phyloP scores from a whole-genome alignment of 495 filamentous ascomycete species.

The Beverwykella pulmonaria region DNA sequence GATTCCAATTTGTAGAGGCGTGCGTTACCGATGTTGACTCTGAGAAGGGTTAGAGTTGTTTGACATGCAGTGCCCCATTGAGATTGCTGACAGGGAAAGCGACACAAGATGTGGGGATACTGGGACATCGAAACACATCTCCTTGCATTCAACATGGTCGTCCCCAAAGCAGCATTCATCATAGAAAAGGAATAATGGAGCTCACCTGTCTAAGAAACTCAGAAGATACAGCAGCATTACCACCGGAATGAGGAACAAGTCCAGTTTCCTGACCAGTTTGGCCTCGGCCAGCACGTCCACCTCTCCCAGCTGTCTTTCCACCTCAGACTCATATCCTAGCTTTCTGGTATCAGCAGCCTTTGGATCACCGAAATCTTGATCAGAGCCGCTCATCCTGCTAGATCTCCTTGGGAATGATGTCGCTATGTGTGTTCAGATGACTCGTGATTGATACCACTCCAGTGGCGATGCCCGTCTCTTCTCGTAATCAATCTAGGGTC shows the following conservation, averaged over 20 bases:
- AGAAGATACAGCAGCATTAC: constrained; percentile 65
- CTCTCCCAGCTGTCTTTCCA: constrained; percentile 33
- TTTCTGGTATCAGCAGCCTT: not conserved
- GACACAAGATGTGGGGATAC: not conserved
- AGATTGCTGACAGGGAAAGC: not conserved
- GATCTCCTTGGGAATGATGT: not conserved
- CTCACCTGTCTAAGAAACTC: constrained; percentile 65
- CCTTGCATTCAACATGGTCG: too few relatives aligned
- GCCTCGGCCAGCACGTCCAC: constrained; percentile 52
- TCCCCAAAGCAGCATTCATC: not conserved
- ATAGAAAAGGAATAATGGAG: not conserved
- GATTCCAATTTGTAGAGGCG: constrained; percentile 66
- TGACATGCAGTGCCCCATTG: not conserved
- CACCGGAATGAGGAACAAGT: constrained; percentile 62
- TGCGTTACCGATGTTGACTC: constrained; percentile 81
- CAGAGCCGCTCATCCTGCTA: constrained; percentile 17
- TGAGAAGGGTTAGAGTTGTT: constrained; percentile 31
- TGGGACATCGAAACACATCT: not conserved
- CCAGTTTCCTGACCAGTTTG: constrained; percentile 57
- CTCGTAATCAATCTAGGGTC: not conserved
- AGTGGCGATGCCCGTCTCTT: not conserved
- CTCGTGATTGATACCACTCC: too few relatives aligned
- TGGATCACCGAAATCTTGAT: constrained; percentile 8
- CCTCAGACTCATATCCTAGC: constrained; percentile 12
- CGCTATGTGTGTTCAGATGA: not conserved